Percentiles rank a stretch among this genome's conserved stretches.
phyloP scores from a whole-genome alignment of 1,284 basidiomycete species.

The Ceratobasidium theobromae region DNA sequence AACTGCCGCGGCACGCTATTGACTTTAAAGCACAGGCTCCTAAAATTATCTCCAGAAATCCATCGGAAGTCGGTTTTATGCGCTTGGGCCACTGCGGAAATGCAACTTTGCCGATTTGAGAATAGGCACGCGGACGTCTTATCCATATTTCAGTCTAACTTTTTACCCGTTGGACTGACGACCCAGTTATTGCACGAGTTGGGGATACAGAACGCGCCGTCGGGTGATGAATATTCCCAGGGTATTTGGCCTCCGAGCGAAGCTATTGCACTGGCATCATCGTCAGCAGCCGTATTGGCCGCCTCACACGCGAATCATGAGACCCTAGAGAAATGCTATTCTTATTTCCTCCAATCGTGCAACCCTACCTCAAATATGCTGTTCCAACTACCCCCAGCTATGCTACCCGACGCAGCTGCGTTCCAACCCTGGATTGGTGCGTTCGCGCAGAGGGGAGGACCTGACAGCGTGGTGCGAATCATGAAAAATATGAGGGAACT shows the following conservation, averaged over 20 bases:
- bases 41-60: too few relatives aligned
- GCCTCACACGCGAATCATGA: neutral
- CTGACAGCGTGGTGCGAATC: neutral
- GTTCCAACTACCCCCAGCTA: conserved; percentile 2
- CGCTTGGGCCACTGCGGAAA: conserved; percentile 2
- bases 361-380: neutral
- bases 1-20: neutral
- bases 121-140: neutral
- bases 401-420: conserved; percentile 10
- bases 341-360: neutral
- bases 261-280: conserved; percentile 2
- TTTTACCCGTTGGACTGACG: conserved; percentile 2
- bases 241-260: conserved; percentile 16
- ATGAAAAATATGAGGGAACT: conserved; percentile 1
- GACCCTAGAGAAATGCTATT: neutral
- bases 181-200: neutral
- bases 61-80: neutral
- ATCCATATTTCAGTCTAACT: neutral
- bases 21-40: too few relatives aligned
- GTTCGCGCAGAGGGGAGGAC: neutral
- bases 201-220: neutral
- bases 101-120: conserved; percentile 10
- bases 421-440: conserved; percentile 26
- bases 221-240: neutral
- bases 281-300: neutral